Conservation (phyloP, 805 yeast species). For the Candida dajiaensis region DNA sequence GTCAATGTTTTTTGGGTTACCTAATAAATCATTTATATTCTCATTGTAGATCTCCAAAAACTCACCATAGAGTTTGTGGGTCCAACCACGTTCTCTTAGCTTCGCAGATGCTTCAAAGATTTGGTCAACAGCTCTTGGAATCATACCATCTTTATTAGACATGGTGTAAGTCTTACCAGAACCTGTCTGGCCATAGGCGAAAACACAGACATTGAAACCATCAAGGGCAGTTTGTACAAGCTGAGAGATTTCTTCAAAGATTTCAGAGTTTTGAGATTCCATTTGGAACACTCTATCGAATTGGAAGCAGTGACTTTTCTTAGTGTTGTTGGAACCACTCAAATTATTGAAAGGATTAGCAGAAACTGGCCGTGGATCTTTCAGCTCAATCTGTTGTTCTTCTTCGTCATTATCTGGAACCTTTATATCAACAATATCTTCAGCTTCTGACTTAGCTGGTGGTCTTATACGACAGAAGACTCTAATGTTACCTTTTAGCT, state of each 20-base stretch:
- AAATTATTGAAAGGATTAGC: constrained; percentile 2
- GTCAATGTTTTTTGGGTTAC: constrained; percentile 18
- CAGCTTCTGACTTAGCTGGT: constrained; percentile 22
- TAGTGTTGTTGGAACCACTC: not conserved
- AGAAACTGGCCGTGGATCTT: constrained; percentile 8
- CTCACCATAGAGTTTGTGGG: constrained; percentile 58
- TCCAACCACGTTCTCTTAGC: constrained; percentile 52
- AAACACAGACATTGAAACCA: constrained; percentile 88
- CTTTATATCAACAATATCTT: constrained; percentile 25
- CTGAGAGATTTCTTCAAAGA: constrained; percentile 83
- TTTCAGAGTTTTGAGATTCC: constrained; percentile 45
- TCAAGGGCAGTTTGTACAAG: constrained; percentile 80
- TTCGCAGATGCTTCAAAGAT: constrained; percentile 54
- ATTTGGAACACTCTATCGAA: constrained; percentile 77
- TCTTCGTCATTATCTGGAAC: constrained; percentile 26
- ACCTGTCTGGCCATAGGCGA: constrained; percentile 97
- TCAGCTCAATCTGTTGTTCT: constrained; percentile 19
- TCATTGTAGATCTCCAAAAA: constrained; percentile 91
- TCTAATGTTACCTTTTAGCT: constrained; percentile 84
- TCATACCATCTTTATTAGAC: constrained; percentile 75
- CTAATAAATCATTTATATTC: constrained; percentile 61
- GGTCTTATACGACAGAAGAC: constrained; percentile 89
- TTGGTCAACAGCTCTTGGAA: constrained; percentile 66
- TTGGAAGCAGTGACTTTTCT: constrained; percentile 37
- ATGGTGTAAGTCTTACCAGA: constrained; percentile 93